Evolutionary conservation across 1,284 basidiomycete species (phyloP).

Genomic region (Thecaphora thlaspeos): DNA sequence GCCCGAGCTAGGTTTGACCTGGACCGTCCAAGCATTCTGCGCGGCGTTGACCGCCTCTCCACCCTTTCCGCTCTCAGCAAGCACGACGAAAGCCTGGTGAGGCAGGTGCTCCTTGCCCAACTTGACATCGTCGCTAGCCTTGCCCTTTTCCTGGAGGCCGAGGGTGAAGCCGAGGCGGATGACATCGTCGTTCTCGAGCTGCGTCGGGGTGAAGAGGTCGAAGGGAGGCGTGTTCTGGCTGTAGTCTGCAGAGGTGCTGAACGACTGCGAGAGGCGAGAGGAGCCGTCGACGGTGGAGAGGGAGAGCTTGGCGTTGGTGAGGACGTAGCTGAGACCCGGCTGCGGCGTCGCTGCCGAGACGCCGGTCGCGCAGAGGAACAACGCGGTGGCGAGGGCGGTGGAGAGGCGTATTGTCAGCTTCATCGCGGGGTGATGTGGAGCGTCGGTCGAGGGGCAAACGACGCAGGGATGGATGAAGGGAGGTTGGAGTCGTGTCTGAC

Average conservation of each 20-base stretch:
- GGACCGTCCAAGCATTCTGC: constrained; percentile 21
- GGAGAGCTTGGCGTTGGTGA: constrained; percentile 29
- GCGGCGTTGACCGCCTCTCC: constrained; percentile 2
- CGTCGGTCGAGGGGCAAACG: background rate
- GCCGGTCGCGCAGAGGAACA: background rate
- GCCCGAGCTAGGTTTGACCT: constrained; percentile 34
- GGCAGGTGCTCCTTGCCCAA: constrained; percentile 30
- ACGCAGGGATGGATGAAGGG: background rate
- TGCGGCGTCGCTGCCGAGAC: background rate
- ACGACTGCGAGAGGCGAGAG: constrained; percentile 27
- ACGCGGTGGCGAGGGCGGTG: background rate
- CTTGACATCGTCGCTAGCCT: constrained; percentile 10
- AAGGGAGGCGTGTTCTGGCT: constrained; percentile 20
- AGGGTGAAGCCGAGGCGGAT: constrained; percentile 30
- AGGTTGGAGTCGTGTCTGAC: no score
- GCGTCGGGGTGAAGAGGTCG: constrained; percentile 14
- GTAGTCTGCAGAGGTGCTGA: constrained; percentile 24
- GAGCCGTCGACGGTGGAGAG: constrained; percentile 35
- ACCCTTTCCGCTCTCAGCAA: constrained; percentile 12
- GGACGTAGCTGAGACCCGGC: constrained; percentile 34
- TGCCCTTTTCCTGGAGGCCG: constrained; percentile 12
- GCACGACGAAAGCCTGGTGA: constrained; percentile 35
- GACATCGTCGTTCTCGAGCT: constrained; percentile 39
- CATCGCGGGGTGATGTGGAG: background rate
- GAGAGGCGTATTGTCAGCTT: background rate